Conservation (phyloP, 257 asterid genomes). For the Forsythia viridissima region DNA sequence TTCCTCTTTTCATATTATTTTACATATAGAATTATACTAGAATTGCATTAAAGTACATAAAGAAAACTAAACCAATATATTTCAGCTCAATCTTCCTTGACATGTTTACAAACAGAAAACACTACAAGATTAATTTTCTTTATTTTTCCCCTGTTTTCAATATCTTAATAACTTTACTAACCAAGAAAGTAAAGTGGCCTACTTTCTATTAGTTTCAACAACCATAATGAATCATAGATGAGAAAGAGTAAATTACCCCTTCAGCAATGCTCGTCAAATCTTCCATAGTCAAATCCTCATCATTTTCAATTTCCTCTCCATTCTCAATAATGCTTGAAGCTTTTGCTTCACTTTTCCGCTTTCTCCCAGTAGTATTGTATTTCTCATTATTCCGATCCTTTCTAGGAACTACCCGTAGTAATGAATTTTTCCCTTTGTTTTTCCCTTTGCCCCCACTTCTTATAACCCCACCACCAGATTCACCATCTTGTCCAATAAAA, state of each 20-base stretch:
- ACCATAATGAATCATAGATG: neutral
- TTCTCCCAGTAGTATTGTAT: neutral
- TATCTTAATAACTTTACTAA: neutral
- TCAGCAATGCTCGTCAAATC: constrained; percentile 3
- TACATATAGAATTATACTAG: neutral
- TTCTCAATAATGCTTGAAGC: neutral
- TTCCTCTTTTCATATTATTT: neutral
- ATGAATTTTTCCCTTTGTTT: neutral
- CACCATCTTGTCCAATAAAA: constrained; percentile 7
- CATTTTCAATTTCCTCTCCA: constrained; percentile 19
- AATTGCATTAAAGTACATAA: neutral
- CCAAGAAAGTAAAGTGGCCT: neutral
- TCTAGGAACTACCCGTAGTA: neutral
- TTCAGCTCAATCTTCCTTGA: neutral
- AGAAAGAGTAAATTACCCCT: neutral
- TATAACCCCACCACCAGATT: constrained; percentile 3
- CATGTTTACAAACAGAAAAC: neutral
- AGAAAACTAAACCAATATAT: neutral
- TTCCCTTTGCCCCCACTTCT: neutral
- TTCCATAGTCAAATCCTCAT: constrained; percentile 24
- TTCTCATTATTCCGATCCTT: neutral
- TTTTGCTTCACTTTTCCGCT: constrained; percentile 7
- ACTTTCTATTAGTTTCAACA: neutral
- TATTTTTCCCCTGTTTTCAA: neutral
- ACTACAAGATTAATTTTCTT: neutral